Base-by-base conservation (phyloP, 2,329 filamentous ascomycete species). In the Tolypocladium inflatum region DNA sequence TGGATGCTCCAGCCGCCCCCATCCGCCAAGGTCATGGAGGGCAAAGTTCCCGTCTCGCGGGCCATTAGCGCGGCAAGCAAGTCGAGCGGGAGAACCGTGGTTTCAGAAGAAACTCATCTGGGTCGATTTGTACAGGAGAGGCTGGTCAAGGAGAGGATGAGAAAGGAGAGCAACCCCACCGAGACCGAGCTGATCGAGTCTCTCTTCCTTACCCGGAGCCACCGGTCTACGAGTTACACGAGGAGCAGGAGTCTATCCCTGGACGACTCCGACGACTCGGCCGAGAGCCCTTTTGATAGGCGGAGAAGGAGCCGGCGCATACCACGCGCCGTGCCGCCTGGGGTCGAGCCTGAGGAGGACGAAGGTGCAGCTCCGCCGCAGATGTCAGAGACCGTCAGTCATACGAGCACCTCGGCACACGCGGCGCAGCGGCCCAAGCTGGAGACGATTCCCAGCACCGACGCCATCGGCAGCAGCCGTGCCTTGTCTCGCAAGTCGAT, bases 1-100 rank as follows among this genome's bases (percentile, higher is more conserved):
- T 97, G 92, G 92, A 96, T 97, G 91, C 77, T 96, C 55, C 90
- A 96, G 68, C 92, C 92, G 2, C 91, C 91, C 1, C 92, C 92
- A n/a, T 84, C 87, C 39, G 91, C 92, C 58, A 91, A 88, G 70
- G 80, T 96, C 60, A 97, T 97, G 92, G 89, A 88, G 63, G 92
- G 91, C 63, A 94, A 92, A 70, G 83, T 89, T 41, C 83, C 84
- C 37, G 85, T 88, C 23, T 83, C 80, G 65, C 77, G 86, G 57
- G 87, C 83, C 62, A 77, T 77, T 41, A 89, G 84, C 67, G 77
- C 80, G 41, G 77, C 74, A 45, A 84, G 79, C 65, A 76, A 76
- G 53, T 72, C 76, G 26, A 83, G 78, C 57, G 73, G 74, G 52
- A 73, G 68, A 63, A 80, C 77, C 1, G 64, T 74, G 55, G 68